Conservation (phyloP, 148 eudicot genomes). For the Nyssa sinensis region DNA sequence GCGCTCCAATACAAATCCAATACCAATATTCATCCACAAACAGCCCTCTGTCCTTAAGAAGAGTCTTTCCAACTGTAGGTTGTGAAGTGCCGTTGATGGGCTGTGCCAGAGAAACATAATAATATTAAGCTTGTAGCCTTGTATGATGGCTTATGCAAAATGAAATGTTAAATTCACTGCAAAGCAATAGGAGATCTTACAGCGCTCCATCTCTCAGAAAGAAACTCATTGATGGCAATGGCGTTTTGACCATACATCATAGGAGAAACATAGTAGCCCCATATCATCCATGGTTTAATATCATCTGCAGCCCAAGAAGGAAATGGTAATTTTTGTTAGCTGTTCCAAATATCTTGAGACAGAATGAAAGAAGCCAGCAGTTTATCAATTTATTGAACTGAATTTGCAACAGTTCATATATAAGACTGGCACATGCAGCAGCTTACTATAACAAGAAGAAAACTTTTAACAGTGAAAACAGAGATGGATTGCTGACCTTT, state of each 20-base stretch:
- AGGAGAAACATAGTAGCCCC: conserved; percentile 26
- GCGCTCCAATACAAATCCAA: conserved; percentile 53
- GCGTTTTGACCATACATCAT: conserved; percentile 32
- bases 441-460: too few relatives aligned
- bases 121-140: background rate
- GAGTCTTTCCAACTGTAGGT: conserved; percentile 17
- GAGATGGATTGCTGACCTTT: conserved; percentile 19
- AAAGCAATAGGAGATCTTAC: conserved; percentile 3
- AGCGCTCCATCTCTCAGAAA: conserved; percentile 22
- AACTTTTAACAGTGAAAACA: too few relatives aligned
- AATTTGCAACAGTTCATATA: background rate
- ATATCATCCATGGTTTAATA: conserved; percentile 21
- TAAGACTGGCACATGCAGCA: too few relatives aligned
- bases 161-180: background rate
- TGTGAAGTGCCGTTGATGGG: conserved; percentile 17
- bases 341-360: background rate
- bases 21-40: conserved; percentile 36
- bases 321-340: background rate
- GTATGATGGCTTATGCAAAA: background rate
- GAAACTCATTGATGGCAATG: conserved; percentile 27
- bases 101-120: background rate
- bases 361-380: background rate
- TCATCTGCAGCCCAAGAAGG: conserved; percentile 17
- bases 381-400: background rate
- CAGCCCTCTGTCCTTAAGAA: conserved; percentile 31